These are phyloP conservation scores for Graphiopsis chlorocephala DNA, from an alignment of 2,329 filamentous ascomycete genomes.

Conservation along the genomic window DNA sequence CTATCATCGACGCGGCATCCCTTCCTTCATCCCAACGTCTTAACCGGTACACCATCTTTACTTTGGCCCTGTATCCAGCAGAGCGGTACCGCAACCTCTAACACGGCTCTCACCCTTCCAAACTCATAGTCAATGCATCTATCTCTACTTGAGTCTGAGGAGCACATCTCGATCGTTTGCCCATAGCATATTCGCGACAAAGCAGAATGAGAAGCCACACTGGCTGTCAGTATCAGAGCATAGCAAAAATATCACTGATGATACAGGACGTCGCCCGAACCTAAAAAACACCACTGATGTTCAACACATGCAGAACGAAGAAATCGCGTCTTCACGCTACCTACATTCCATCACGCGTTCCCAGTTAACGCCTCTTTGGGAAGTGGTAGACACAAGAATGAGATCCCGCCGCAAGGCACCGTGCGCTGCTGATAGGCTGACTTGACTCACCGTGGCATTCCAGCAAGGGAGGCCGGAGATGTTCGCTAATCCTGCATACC, in stretches of 20 bases:
- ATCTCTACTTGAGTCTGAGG: not conserved
- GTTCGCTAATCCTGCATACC: constrained; percentile 32
- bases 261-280: not conserved
- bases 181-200: not conserved
- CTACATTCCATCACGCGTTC: constrained; percentile 13
- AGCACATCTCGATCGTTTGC: not conserved
- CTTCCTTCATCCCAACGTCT: not conserved
- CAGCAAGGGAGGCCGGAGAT: constrained; percentile 30
- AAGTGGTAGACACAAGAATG: constrained; percentile 22
- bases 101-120: not conserved
- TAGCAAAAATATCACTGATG: not conserved
- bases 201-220: not conserved
- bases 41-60: not conserved
- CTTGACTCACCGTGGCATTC: constrained; percentile 16
- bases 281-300: not conserved
- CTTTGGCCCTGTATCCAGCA: not conserved
- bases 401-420: constrained; percentile 21
- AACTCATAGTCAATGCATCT: not conserved
- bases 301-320: not conserved
- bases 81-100: not conserved
- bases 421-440: constrained; percentile 10
- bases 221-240: not conserved
- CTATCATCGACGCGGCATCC: not conserved
- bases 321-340: constrained; percentile 6
- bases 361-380: not conserved